Evolutionary conservation across 2,329 filamentous ascomycete species (phyloP), one percentile per base, ranked within the genome.

Genomic region (Cladosporium phlei): DNA sequence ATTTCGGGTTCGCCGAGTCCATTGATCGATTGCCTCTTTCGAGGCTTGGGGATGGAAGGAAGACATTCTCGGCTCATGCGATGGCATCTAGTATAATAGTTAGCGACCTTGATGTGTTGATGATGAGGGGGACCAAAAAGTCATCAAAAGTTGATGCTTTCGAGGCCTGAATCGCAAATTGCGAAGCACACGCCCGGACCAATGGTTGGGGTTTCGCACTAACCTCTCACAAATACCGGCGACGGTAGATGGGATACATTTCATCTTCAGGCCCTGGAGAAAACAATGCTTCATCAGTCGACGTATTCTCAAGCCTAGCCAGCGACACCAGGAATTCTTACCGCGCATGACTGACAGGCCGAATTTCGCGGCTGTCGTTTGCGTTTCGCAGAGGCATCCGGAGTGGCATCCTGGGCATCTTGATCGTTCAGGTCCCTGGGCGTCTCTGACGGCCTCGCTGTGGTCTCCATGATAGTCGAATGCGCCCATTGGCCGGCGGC

Each of bases 361-460:
- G 46, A 50, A 37, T 60, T 59, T 25, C 58, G 45, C 4, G 57
- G 55, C 47, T 61, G 59, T 28, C 58, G 53, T 49, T 59, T 55
- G 9, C 56, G 45, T 38, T 61, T 60, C 46, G 46, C 33, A 17
- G 28, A 33, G 7, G 29, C 25, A 24, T 30, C 24, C 35, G 45
- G 35, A 16, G 45, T 45, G 17, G 32, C 21, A 22, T 43, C 29
- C 6, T 5, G n/a, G 10, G 20, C 28, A 25, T 33, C 29, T 14
- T 25, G 20, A n/a, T 37, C 24, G 42, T 34, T 45, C 30, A 29
- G 22, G 14, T 27, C 32, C 16, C 24, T 21, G n/a, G 32, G 22
- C 5, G 42, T 17, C 32, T 45, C 42, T 29, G 42, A 19, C 42
- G 42, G 42, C 42, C 32, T 20, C 30, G 42, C 24, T 45, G 42